Conservation (phyloP, 176 grass and related monocot genomes). For the Avena atlantica region DNA sequence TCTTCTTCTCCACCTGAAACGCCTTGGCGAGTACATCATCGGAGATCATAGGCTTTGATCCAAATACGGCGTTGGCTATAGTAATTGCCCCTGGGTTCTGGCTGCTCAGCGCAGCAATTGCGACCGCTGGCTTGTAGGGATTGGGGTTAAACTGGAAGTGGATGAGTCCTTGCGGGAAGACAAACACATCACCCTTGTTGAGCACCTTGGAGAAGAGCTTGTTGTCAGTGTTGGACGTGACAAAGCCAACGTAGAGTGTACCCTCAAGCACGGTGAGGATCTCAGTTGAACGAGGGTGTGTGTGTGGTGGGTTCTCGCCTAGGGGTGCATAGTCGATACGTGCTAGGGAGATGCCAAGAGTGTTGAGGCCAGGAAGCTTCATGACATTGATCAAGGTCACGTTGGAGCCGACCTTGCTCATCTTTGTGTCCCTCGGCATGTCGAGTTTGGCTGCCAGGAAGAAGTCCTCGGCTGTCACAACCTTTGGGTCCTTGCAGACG, state of each 20-base stretch:
- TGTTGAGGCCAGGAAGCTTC: neutral
- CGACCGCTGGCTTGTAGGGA: neutral
- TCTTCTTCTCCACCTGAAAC: too few relatives aligned
- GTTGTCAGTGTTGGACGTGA: neutral
- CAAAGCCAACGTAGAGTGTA: neutral
- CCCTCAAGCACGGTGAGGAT: neutral
- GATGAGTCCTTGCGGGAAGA: neutral
- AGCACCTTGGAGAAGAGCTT: neutral
- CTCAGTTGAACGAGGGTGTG: neutral
- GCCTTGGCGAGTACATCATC: too few relatives aligned
- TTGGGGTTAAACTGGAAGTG: neutral
- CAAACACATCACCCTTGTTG: neutral
- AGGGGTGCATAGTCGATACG: neutral
- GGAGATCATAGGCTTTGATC: neutral
- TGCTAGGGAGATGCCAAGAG: neutral
- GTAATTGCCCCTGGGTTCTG: neutral
- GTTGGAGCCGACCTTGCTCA: neutral
- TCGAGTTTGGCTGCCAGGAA: neutral
- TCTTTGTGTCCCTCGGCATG: neutral
- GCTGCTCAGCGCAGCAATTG: neutral
- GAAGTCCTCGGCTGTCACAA: neutral
- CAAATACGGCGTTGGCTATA: neutral
- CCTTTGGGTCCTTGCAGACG: neutral
- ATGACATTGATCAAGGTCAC: neutral
- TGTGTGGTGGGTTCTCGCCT: neutral